Percentiles rank a stretch among this genome's conserved stretches.
Conservation (phyloP, 208 protist species). For the Kentomonas sorsogonicus region DNA sequence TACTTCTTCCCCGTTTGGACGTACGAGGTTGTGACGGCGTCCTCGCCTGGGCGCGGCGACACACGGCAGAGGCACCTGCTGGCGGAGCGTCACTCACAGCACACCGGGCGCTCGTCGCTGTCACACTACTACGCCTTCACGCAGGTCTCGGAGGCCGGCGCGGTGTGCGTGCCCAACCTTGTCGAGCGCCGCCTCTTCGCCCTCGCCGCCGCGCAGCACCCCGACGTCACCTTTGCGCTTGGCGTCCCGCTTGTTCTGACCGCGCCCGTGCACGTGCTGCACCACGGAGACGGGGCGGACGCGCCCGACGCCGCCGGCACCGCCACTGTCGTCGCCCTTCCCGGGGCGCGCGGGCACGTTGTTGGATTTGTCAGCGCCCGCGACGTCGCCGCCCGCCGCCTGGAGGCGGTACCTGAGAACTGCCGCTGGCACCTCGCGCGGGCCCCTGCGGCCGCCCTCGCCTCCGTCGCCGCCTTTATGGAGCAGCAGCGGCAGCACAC, state of each 20-base stretch:
- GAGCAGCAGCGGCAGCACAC: neutral
- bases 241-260: slow-evolving; percentile 25
- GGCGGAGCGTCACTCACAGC: too few species aligned
- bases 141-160: slow-evolving; percentile 8
- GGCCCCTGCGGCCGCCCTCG: neutral
- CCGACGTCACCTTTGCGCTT: slow-evolving; percentile 22
- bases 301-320: too few species aligned
- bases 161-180: slow-evolving; percentile 15
- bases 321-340: neutral
- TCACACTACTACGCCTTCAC: slow-evolving; percentile 18
- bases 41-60: neutral
- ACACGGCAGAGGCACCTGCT: neutral
- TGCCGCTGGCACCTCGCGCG: slow-evolving; percentile 3
- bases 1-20: slow-evolving; percentile 53
- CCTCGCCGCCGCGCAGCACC: slow-evolving; percentile 31
- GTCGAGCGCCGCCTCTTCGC: slow-evolving; percentile 48
- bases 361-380: neutral
- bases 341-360: neutral
- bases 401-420: neutral
- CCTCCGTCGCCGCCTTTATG: neutral
- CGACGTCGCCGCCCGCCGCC: neutral
- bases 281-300: neutral
- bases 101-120: too few species aligned
- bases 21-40: slow-evolving; percentile 4
- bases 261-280: slow-evolving; percentile 11